phyloP scores from a whole-genome alignment of 2,329 filamentous ascomycete species.

The Emmonsiellopsis sp. region DNA sequence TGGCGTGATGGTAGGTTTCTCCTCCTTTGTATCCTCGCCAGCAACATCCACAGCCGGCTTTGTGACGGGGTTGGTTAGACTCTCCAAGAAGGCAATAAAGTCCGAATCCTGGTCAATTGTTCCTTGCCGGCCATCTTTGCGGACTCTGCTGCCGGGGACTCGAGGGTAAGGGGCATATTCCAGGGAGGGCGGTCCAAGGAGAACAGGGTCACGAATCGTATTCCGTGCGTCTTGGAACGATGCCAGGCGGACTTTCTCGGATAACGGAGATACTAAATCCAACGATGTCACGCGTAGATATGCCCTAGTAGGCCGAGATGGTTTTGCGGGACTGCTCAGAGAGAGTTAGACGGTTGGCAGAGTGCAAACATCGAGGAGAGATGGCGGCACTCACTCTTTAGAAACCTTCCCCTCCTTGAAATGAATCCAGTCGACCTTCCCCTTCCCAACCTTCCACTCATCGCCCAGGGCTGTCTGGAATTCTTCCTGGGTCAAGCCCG shows the following conservation, averaged over 20 bases:
- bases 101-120: conserved; percentile 95
- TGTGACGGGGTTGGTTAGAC: conserved; percentile 64
- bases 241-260: conserved; percentile 58
- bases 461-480: conserved; percentile 63
- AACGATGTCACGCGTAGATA: conserved; percentile 74
- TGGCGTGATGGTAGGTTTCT: conserved; percentile 69
- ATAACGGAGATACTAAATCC: conserved; percentile 57
- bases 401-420: conserved; percentile 71
- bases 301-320: conserved; percentile 68
- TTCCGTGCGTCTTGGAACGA: conserved; percentile 76
- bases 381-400: conserved; percentile 56
- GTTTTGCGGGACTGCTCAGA: conserved; percentile 62
- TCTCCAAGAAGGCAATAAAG: conserved; percentile 87
- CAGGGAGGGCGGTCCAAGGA: conserved; percentile 69
- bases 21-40: conserved; percentile 44
- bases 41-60: conserved; percentile 45
- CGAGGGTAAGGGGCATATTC: conserved; percentile 81
- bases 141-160: conserved; percentile 63
- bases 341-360: neutral
- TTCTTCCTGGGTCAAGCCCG: conserved; percentile 72
- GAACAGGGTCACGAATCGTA: conserved; percentile 59
- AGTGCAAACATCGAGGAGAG: neutral
- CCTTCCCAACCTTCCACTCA: conserved; percentile 72
- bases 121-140: conserved; percentile 76
- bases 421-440: conserved; percentile 75